Base-by-base conservation (phyloP, 1,284 basidiomycete species). In the Sanghuangporus weigelae region DNA sequence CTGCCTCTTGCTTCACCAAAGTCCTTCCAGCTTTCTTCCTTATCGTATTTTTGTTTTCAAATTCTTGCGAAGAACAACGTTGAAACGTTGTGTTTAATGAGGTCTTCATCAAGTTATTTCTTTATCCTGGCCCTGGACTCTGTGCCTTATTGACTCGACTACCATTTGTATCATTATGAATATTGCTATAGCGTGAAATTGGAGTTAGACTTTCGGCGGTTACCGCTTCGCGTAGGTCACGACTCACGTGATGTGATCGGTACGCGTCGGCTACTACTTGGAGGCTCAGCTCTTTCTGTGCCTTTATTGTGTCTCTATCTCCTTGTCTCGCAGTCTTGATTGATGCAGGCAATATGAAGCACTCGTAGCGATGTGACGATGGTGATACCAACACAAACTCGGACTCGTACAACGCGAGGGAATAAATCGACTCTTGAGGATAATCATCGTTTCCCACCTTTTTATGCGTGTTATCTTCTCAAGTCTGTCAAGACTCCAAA, bases 391-490 rank as follows among this genome's bases (percentile, higher is more conserved):
- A 14, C 44, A 6, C 44, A 1, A 2, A 46, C 16, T 7, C 44
- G 44, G 6, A 11, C 16, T 46, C 44, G 44, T n/a, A n/a, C 16
- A n/a, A n/a, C 44, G 16, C 7, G 44, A n/a, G 46, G 46, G 23
- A 63, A 49, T 49, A 69, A 64, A n/a, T 77, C 76, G 11, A 74
- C 77, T 2, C 63, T 80, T n/a, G 68, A 76, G 19, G 69, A 73
- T 10, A 78, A 82, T 38, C 90, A 92, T 71, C 73, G 76, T 1
- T 86, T 90, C 66, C 91, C 93, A 1, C 74, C 83, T 0, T 93
- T 96, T 73, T 96, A 96, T 72, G 91, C 91, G 1, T 96, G 93
- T 74, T 96, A 96, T 73, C 81, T 96, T 0, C 79, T 96, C 11
- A 88, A 89, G 68, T 92, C 89, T 1, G 72, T 84, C 3, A 78